Conservation (phyloP, 2,329 filamentous ascomycete species). For the Pseudogymnoascus destructans region DNA sequence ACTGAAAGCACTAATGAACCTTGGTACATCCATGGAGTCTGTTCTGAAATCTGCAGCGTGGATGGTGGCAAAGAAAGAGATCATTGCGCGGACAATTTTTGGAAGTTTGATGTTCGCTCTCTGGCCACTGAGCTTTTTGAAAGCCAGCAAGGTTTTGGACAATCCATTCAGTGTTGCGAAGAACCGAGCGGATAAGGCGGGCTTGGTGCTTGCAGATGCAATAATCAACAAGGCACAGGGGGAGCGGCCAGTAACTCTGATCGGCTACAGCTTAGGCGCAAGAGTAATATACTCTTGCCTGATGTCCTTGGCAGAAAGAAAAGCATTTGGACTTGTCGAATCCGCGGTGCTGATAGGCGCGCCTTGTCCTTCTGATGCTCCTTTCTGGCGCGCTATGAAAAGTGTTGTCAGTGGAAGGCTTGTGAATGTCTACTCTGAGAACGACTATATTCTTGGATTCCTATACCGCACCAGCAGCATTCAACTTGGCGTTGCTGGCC, state of each 20-base stretch:
- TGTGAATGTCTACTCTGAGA: slow-evolving; percentile 78
- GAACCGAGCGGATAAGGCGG: slow-evolving; percentile 67
- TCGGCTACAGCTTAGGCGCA: slow-evolving; percentile 73
- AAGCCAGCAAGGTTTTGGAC: slow-evolving; percentile 56
- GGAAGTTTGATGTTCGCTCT: slow-evolving; percentile 54
- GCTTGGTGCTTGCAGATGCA: slow-evolving; percentile 66
- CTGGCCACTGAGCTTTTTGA: slow-evolving; percentile 55
- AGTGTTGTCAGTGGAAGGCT: slow-evolving; percentile 68
- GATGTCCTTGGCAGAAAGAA: slow-evolving; percentile 59
- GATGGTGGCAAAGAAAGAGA: slow-evolving; percentile 53
- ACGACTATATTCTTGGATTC: slow-evolving; percentile 79
- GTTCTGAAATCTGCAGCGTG: slow-evolving; percentile 74
- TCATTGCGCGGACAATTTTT: slow-evolving; percentile 49
- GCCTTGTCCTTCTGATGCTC: slow-evolving; percentile 57
- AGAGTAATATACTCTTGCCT: slow-evolving; percentile 75
- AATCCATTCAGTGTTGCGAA: slow-evolving; percentile 73
- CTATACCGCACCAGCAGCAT: slow-evolving; percentile 75
- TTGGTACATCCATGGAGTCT: slow-evolving; percentile 65
- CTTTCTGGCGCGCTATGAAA: slow-evolving; percentile 64
- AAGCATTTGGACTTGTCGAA: slow-evolving; percentile 74
- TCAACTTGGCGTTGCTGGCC: slow-evolving; percentile 69
- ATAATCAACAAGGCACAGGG: slow-evolving; percentile 72
- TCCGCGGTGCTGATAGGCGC: slow-evolving; percentile 72
- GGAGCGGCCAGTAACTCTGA: slow-evolving; percentile 64
- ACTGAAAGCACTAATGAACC: slow-evolving; percentile 58